phyloP scores from a whole-genome alignment of 768 basidiomycete genomes.

The Phylloporus arenicola region DNA sequence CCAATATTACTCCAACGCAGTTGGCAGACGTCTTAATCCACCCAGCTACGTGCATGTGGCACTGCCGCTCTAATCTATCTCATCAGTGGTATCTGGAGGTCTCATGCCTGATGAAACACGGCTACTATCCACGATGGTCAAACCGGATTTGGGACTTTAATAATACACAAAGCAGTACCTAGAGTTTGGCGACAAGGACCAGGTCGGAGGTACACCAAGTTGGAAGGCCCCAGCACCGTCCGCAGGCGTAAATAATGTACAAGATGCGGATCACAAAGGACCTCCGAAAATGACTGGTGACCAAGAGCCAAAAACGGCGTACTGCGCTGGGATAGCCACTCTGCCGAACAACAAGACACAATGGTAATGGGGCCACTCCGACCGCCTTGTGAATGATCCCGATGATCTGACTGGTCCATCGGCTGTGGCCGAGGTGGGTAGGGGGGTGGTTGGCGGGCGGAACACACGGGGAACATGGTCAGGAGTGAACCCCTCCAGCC shows the following conservation, averaged over 20 bases:
- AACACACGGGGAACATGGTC: neutral
- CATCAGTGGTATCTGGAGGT: constrained; percentile 2
- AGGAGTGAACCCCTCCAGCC: neutral
- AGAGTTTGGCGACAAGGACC: neutral
- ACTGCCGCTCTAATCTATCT: constrained; percentile 1
- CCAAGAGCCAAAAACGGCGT: neutral
- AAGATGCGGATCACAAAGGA: neutral
- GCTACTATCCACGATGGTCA: neutral
- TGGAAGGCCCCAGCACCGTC: neutral
- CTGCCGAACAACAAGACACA: neutral
- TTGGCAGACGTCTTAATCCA: neutral
- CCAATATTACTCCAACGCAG: neutral
- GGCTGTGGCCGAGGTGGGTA: neutral
- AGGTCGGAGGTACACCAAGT: constrained; percentile 3
- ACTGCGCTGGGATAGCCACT: neutral
- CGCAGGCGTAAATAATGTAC: neutral
- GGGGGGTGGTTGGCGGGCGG: neutral
- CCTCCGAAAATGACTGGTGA: neutral
- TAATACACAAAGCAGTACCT: neutral
- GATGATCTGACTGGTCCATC: neutral
- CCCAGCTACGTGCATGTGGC: neutral
- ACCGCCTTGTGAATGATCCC: neutral
- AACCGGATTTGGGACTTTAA: neutral
- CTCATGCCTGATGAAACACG: neutral
- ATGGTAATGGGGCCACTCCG: neutral